These are phyloP conservation scores for Populus hybrid DNA, from an alignment of 441 rosid genomes.

Conservation along the genomic window DNA sequence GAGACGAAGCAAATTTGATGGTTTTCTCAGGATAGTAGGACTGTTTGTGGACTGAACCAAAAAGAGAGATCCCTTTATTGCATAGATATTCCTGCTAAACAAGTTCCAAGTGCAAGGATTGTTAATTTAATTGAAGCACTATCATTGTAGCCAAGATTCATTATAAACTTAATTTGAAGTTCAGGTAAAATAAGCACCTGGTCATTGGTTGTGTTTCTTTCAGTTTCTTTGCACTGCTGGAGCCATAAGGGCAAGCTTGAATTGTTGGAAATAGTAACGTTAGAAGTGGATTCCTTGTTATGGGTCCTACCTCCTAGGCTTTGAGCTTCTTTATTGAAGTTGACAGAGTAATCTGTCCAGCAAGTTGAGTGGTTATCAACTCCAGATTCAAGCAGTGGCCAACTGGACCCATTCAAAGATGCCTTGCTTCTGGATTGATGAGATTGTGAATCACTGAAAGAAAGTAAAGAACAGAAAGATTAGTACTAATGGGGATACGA, in stretches of 20 bases:
- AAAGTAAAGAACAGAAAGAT: conserved; percentile 7
- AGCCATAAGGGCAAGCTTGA: conserved; percentile 67
- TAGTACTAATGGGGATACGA: neutral
- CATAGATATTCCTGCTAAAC: conserved; percentile 29
- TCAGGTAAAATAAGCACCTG: conserved; percentile 30
- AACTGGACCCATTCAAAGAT: conserved; percentile 22
- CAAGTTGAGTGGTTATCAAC: conserved; percentile 23
- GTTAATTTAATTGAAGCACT: neutral
- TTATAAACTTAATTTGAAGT: neutral
- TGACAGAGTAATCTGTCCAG: conserved; percentile 26
- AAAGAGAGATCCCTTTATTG: conserved; percentile 41
- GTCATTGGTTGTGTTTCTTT: conserved; percentile 20
- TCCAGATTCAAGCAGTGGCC: conserved; percentile 31
- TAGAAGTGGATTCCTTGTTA: conserved; percentile 20
- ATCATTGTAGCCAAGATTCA: neutral
- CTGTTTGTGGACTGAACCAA: conserved; percentile 25
- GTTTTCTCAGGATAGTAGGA: conserved; percentile 23
- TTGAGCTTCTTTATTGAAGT: conserved; percentile 34
- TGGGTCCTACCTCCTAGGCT: conserved; percentile 17
- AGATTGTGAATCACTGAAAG: conserved; percentile 32
- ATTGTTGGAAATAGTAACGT: conserved; percentile 17
- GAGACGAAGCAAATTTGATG: conserved; percentile 39
- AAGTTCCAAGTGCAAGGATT: neutral
- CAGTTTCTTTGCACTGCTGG: conserved; percentile 45
- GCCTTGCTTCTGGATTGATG: conserved; percentile 30